Evolutionary conservation across 2,329 filamentous ascomycete genomes (phyloP).

Genomic region (Nemania bipapillata): DNA sequence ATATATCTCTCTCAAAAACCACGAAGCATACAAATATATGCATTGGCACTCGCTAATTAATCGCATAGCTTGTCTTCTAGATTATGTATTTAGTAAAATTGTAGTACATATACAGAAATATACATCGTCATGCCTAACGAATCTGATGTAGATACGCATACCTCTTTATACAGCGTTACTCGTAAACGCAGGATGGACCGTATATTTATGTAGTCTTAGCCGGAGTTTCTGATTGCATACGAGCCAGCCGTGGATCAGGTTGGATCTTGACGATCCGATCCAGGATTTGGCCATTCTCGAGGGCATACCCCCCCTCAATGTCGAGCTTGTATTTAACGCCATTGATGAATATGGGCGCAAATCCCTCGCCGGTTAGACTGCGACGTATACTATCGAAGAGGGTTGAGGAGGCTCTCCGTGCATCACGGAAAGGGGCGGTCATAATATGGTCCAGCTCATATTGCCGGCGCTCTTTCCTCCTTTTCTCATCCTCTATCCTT

Average conservation of each 20-base stretch:
- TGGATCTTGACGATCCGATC: slow-evolving; percentile 63
- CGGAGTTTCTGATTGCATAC: slow-evolving; percentile 14
- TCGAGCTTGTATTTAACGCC: slow-evolving; percentile 67
- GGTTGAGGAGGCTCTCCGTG: slow-evolving; percentile 55
- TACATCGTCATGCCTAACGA: neutral
- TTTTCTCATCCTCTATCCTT: slow-evolving; percentile 54
- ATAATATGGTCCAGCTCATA: slow-evolving; percentile 67
- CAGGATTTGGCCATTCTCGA: slow-evolving; percentile 68
- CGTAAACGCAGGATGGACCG: neutral
- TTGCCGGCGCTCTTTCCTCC: slow-evolving; percentile 55
- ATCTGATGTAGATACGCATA: neutral
- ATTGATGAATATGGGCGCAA: slow-evolving; percentile 61
- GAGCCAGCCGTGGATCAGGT: slow-evolving; percentile 40
- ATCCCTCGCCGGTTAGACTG: slow-evolving; percentile 67
- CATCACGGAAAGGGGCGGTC: slow-evolving; percentile 67
- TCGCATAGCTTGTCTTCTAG: neutral
- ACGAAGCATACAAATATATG: neutral
- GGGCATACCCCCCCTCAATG: slow-evolving; percentile 65
- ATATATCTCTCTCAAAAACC: neutral
- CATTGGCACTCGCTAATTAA: neutral
- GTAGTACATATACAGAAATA: neutral
- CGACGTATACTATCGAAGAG: slow-evolving; percentile 61
- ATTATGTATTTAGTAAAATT: neutral
- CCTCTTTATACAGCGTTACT: neutral
- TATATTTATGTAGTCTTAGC: neutral